Evolutionary conservation across 345 rosid species (phyloP), one percentile per base, ranked within the genome.

Genomic region (Garcia nutans): DNA sequence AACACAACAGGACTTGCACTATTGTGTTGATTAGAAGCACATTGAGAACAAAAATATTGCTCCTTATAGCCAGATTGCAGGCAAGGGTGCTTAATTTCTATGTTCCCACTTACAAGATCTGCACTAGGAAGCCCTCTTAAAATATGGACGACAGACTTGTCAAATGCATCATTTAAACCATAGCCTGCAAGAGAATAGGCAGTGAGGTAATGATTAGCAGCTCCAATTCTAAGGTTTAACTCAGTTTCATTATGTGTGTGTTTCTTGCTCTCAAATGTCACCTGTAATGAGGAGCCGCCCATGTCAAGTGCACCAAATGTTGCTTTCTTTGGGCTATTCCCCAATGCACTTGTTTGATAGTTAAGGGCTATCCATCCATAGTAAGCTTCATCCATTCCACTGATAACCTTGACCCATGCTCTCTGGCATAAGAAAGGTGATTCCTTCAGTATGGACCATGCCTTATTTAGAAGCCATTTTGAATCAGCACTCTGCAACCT

Each of bases 261-360:
- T 60, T 85, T 87, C 81, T 85, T 87, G 74, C 86, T 89, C 87
- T 96, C 99, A 82, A 96, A 96, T 28, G 99, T 96, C 71, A 96
- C 97, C 85, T 96, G 99, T 84, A 96, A 83, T n/a, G 99, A 96
- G 15, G 98, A 96, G 44, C 99, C 99, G 64, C 99, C 99, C 81
- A 96, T 82, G 84, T 96, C 99, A 74, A 96, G 98, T 52, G 99
- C 90, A 76, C 99, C 99, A 84, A 90, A 96, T 70, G 98, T 96
- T 56, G 85, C 85, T 79, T 85, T 92, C 77, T 89, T 92, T 19
- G 92, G 97, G 56, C 64, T 47, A 26, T 86, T 82, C 77, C 97
- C 97, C 72, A 96, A 85, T 83, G 84, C 86, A 75, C 86, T 81
- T 2, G 86, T 88, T 72, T 76, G 91, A 79, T 96, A 93, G 78